A percentile compares a stretch with the other conserved stretches of the same genome.
These are phyloP conservation scores for Corrigiola litoralis DNA, from an alignment of 179 eudicot species.

Conservation along the genomic window DNA sequence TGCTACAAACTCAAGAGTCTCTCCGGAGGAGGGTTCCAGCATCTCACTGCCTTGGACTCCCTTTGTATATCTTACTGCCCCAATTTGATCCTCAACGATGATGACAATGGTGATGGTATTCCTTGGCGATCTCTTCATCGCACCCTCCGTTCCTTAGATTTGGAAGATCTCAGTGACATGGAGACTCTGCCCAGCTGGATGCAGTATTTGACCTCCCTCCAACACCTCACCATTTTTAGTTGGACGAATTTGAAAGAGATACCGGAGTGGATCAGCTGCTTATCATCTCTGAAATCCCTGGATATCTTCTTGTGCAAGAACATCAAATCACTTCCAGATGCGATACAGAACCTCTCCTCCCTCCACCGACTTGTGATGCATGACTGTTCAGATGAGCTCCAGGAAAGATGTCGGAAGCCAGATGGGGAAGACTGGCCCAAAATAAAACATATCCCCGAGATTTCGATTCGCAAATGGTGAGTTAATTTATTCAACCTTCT, in stretches of 20 bases:
- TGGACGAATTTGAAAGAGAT: background rate
- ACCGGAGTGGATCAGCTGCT: background rate
- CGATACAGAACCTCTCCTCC: background rate
- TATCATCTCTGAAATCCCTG: background rate
- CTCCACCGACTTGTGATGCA: background rate
- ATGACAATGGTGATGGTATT: background rate
- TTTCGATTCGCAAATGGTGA: background rate
- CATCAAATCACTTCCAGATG: background rate
- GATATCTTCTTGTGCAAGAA: background rate
- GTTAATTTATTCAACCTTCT: no score
- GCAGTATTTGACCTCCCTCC: background rate
- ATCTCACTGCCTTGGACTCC: background rate
- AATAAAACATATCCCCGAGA: background rate
- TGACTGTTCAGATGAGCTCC: background rate
- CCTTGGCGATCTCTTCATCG: background rate
- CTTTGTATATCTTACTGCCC: background rate
- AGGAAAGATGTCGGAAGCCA: background rate
- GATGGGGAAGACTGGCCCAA: background rate
- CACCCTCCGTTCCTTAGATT: background rate
- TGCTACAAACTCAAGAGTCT: background rate
- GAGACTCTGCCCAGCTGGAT: background rate
- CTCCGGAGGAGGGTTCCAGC: conserved; percentile 2
- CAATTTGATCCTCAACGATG: background rate
- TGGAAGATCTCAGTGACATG: background rate
- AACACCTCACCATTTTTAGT: background rate